Evolutionary conservation across 805 yeast species (phyloP), one percentile per base, ranked within the genome.

Genomic region (Barnettozyma californica): DNA sequence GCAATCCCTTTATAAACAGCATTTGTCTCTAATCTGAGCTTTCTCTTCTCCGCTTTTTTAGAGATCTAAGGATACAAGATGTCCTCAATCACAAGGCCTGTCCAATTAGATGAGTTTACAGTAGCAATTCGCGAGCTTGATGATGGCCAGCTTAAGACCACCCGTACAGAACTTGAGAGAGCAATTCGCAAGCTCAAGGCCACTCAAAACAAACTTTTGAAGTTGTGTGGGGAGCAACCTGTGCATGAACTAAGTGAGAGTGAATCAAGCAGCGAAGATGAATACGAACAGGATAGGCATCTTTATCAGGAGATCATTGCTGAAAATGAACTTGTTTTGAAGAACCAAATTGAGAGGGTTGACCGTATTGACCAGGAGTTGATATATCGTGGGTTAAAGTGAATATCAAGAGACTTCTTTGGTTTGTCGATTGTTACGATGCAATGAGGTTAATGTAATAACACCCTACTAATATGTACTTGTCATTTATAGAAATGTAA

Each of bases 321-420:
- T 9, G 91, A 84, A 53, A 84, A 84, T 60, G 64, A 68, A 11
- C 59, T 61, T 3, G 85, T 83, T n/a, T 66, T 83, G 20, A 55
- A 61, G 2, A 81, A 77, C 57, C 83, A 82, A 58, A 50, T 60
- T 10, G 67, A 69, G 35, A 65, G 84, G 49, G 58, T 81, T 4
- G 66, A 63, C 3, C 70, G 72, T 0, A 58, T 83, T 18, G 68
- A 71, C 29, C 59, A 66, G 18, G 87, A 83, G 58, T 64, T 81
- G 21, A 52, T 57, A n/a, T 59, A 62, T 46, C 67, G 87, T 48
- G 77, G 67, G 1, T 38, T 56, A 27, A 33, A 46, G n/a, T 41
- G 27, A 29, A 39, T 34, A 39, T 13, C 33, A 13, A 4, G 14
- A 13, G n/a, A 4, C 11, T 5, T 29, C 11, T 13, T 29, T 13